Base-by-base conservation (phyloP, 2,329 filamentous ascomycete species). In the Arthrocladium fulminans region DNA sequence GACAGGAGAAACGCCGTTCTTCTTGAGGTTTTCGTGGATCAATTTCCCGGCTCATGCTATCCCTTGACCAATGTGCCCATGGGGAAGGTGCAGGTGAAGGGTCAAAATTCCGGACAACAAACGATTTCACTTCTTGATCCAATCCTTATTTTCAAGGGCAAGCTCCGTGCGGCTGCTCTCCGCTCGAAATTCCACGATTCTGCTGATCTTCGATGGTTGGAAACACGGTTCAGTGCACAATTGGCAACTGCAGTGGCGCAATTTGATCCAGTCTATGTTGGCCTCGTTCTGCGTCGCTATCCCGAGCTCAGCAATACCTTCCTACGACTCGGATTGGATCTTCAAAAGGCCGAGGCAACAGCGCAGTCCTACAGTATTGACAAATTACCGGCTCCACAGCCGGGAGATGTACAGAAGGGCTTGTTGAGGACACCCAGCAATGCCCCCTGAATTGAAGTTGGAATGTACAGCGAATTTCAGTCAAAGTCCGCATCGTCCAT, bases 101-200 rank as follows among this genome's bases (percentile, higher is more conserved):
- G 52, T 22, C 50, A 53, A 37, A 40, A 27, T 10, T 39, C 43
- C 32, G 49, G 47, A 23, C 39, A 40, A 15, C 50, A 48, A 40
- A 49, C 51, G 15, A 55, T 53, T 29, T 55, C 56, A 17, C 34
- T 59, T 48, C 46, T 60, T 25, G 56, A 59, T 39, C 53, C 56
- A 27, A 51, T 58, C 40, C 48, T 54, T 40, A 37, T 59, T 12
- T 60, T 57, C 55, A 59, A 60, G 49, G 57, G 55, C 29, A 60
- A 60, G 43, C 48, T 59, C 17, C 53, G 53, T 25, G 57, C 54
- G 10, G 55, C 55, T 20, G 55, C 57, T 17, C 53, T 51, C 24
- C 51, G 58, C 27, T 42, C 38, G 3, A 58, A 58, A 47, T 52
- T 50, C 46, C 52, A 56, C 46, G 57, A 60, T 50, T 51, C 57